Base-by-base conservation (phyloP, 2,329 filamentous ascomycete species). In the Colletotrichum sp. region DNA sequence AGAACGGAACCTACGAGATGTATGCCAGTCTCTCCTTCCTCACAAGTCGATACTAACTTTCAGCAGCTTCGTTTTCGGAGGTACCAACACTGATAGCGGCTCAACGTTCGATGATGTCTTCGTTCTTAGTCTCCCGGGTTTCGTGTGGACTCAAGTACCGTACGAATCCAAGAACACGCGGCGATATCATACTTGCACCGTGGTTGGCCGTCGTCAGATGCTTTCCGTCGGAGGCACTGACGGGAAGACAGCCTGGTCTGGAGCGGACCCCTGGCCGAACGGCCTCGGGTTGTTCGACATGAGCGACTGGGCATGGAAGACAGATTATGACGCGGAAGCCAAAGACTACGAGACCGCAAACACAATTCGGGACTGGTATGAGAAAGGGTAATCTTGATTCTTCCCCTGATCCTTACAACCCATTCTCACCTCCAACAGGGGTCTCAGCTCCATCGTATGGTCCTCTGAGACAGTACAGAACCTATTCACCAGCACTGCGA, bases 31-130 rank as follows among this genome's bases (percentile, higher is more conserved):
- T 12, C 16, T 2, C 24, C 9, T 8, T 28, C 49, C 30, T n/a
- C 32, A 6, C 2, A n/a, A 15, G n/a, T 12, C 69, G 7, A 36
- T 4, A 13, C 3, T 9, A 39, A 32, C 12, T 5, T 10, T 9
- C n/a, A 28, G 5, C 26, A 78, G 77, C 26, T 79, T 78, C 34
- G 63, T 79, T 3, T 78, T 71, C 15, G 78, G 78, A 26, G 78
- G 78, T 3, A 60, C 36, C 13, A 75, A 75, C n/a, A 34, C 18
- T 21, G 44, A 52, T 15, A 59, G 24, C 9, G 34, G 55, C 5
- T 36, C 26, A 7, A 59, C 66, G 1, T 78, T 64, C 34, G 70
- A 71, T 16, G 75, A 78, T 18, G 26, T 79, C 18, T 71, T 71
- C 30, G 63, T 79, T 12, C 67, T 79, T 3, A 78, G 71, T 30